These are phyloP conservation scores for Viridothelium virens DNA, from an alignment of 495 filamentous ascomycete genomes.

Conservation along the genomic window DNA sequence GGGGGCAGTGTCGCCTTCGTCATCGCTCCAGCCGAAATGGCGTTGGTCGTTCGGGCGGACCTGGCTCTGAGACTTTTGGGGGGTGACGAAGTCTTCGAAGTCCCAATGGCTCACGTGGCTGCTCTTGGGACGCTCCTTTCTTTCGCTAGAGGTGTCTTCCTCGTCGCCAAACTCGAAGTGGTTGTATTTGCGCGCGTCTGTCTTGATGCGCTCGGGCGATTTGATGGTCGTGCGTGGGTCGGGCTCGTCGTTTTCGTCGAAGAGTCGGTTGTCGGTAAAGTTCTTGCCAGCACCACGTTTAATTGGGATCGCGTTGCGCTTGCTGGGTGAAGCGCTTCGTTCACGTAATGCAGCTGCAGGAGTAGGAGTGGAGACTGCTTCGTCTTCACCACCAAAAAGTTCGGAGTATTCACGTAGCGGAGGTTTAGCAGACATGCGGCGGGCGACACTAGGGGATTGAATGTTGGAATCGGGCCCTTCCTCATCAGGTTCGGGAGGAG, in stretches of 20 bases:
- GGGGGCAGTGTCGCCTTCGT: slow-evolving; percentile 37
- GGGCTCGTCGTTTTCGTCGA: slow-evolving; percentile 49
- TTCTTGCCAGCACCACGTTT: slow-evolving; percentile 65
- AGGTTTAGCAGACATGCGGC: slow-evolving; percentile 51
- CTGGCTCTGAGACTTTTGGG: slow-evolving; percentile 55
- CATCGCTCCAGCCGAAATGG: slow-evolving; percentile 67
- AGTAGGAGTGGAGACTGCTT: slow-evolving; percentile 15
- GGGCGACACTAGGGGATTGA: slow-evolving; percentile 41
- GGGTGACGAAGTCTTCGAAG: slow-evolving; percentile 79
- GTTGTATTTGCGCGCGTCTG: slow-evolving; percentile 64
- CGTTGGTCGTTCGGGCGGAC: slow-evolving; percentile 48
- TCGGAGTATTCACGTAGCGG: slow-evolving; percentile 55
- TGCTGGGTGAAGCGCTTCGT: slow-evolving; percentile 42
- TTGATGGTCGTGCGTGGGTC: slow-evolving; percentile 30
- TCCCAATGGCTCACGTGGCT: slow-evolving; percentile 60
- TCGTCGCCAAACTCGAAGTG: slow-evolving; percentile 83
- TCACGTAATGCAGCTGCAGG: slow-evolving; percentile 20
- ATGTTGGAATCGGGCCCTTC: slow-evolving; percentile 33
- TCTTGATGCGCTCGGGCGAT: slow-evolving; percentile 47
- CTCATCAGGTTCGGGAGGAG: slow-evolving; percentile 49
- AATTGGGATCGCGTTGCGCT: slow-evolving; percentile 44
- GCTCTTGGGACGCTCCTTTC: slow-evolving; percentile 29
- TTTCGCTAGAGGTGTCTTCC: slow-evolving; percentile 35
- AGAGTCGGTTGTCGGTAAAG: slow-evolving; percentile 61
- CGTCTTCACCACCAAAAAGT: slow-evolving; percentile 48